phyloP scores from a whole-genome alignment of 2,329 filamentous ascomycete species.

The Intubia oerlemansii region DNA sequence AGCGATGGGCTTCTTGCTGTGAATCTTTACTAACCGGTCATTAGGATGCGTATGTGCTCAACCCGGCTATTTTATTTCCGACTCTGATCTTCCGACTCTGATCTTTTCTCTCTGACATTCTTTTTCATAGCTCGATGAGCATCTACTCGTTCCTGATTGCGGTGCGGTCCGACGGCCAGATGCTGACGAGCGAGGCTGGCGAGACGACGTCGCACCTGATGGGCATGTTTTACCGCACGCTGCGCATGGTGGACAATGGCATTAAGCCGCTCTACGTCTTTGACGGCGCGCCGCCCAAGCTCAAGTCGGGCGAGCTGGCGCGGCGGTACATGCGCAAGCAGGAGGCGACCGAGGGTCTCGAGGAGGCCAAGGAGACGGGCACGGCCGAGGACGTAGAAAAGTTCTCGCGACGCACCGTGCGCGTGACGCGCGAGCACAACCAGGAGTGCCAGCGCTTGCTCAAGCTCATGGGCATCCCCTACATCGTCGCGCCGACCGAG shows the following conservation, averaged over 20 bases:
- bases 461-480: conserved; percentile 90
- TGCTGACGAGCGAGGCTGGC: conserved; percentile 84
- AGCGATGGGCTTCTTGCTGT: not conserved
- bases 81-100: too few relatives aligned
- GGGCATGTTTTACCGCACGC: conserved; percentile 98
- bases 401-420: conserved; percentile 79
- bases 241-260: conserved; percentile 95
- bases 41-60: conserved; percentile 8
- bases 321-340: conserved; percentile 92
- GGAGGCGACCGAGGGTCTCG: conserved; percentile 71
- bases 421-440: conserved; percentile 93
- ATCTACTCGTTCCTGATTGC: conserved; percentile 98
- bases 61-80: too few relatives aligned
- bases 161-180: conserved; percentile 87
- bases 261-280: conserved; percentile 98
- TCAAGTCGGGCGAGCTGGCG: conserved; percentile 91
- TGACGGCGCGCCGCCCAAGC: conserved; percentile 86
- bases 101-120: not conserved
- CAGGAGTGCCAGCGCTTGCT: conserved; percentile 78
- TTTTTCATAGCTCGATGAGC: conserved; percentile 69
- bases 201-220: conserved; percentile 96
- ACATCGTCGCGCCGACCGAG: conserved; percentile 86
- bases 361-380: conserved; percentile 92
- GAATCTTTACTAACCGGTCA: not conserved
- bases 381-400: conserved; percentile 97